Evolutionary conservation across 139 green algal genomes (phyloP), one percentile per base, ranked within the genome.

Genomic region (Coccomyxa sp.): DNA sequence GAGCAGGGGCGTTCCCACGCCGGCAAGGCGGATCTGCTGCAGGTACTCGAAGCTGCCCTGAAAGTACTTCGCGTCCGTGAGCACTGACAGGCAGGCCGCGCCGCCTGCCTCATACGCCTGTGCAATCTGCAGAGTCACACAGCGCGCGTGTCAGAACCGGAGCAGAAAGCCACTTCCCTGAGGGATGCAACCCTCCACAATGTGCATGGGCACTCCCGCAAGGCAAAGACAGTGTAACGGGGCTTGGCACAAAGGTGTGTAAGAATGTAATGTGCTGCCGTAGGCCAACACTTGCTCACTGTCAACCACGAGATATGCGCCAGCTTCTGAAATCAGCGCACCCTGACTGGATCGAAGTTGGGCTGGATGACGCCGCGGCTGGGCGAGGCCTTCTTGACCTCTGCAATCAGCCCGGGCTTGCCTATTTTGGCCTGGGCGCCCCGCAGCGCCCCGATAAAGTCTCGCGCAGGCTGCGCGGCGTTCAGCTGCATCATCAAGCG

Each of bases 371-470:
- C 87, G 16, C 96, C 96, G 78, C 93, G 95, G 86, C 84, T 94
- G 78, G 96, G 96, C 0, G 95, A 98, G 6, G 96, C 96, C 83
- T 99, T 99, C 87, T 99, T 99, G 36, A 98, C 94, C 87, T 99
- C 95, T 0, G 95, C 95, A 75, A 99, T 99, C 31, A 99, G 88
- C 7, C 88, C 96, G 12, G 96, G 96, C 74, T 90, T 90, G 78
- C 93, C 92, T 84, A 89, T 93, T 37, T 50, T 40, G 70, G 81
- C 33, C 3, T 74, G 27, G n/a, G 79, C 76, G 7, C 73, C 82
- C 34, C 79, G 64, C 54, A 97, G 81, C 5, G 92, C 91, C n/a
- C 81, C 93, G 69, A 96, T 94, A 85, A 99, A 99, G 83, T 99
- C 95, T 0, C 93, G 82, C 0, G 93, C 27, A 0, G 93, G 84